These are phyloP conservation scores for Incumbomyces delicatus DNA, from an alignment of 2,329 filamentous ascomycete genomes.

Conservation along the genomic window DNA sequence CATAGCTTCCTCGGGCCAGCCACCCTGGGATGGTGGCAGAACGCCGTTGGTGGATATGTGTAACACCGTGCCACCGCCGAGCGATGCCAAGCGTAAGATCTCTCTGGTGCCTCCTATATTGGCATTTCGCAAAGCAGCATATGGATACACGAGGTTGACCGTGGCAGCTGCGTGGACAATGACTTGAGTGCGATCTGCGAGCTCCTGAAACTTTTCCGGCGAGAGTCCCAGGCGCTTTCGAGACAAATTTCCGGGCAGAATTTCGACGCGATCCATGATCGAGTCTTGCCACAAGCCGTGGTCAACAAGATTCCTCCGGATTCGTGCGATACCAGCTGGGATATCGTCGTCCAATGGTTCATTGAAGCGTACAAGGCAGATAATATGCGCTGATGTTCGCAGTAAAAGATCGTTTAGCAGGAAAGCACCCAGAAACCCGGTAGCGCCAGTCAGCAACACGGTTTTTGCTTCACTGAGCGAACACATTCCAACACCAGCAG, in stretches of 20 bases:
- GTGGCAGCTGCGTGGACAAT: constrained; percentile 69
- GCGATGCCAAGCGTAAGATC: constrained; percentile 59
- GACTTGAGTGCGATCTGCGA: constrained; percentile 58
- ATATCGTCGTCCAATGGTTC: constrained; percentile 56
- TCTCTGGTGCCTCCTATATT: constrained; percentile 74
- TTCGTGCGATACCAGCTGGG: constrained; percentile 58
- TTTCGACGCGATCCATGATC: constrained; percentile 67
- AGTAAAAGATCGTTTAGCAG: constrained; percentile 60
- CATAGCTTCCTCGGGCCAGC: constrained; percentile 62
- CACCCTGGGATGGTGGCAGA: constrained; percentile 57
- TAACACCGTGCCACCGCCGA: constrained; percentile 61
- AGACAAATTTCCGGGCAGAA: constrained; percentile 63
- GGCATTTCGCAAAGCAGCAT: constrained; percentile 58
- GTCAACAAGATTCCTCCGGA: constrained; percentile 68
- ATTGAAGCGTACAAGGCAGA: constrained; percentile 64
- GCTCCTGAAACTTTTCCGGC: constrained; percentile 53
- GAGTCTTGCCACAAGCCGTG: constrained; percentile 67
- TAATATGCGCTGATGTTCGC: constrained; percentile 56
- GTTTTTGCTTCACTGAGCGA: constrained; percentile 57
- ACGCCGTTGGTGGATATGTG: constrained; percentile 76
- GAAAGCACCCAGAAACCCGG: constrained; percentile 68
- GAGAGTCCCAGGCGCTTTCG: constrained; percentile 59
- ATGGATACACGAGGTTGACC: constrained; percentile 73
- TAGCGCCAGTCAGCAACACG: constrained; percentile 63
- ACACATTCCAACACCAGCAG: constrained; percentile 43